Percentiles rank a stretch among this genome's conserved stretches.
Evolutionary conservation across 139 green algal species (phyloP).

Genomic region (Chlorella sp.): DNA sequence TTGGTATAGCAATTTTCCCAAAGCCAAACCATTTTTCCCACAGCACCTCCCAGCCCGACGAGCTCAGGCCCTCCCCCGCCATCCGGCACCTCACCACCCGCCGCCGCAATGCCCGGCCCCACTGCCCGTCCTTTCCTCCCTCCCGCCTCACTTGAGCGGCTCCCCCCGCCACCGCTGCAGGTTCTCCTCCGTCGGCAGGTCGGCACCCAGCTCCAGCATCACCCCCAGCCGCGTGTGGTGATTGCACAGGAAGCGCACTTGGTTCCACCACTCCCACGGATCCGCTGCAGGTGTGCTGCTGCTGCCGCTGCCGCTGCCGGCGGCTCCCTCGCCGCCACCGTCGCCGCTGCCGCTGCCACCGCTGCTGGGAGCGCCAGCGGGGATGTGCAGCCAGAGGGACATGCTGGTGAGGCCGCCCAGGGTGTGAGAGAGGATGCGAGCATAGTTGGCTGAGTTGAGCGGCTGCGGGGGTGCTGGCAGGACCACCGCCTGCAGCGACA

Average conservation of each 20-base stretch:
- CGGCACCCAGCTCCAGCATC: slow-evolving; percentile 67
- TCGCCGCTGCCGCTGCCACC: slow-evolving; percentile 2
- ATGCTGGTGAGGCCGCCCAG: slow-evolving; percentile 73
- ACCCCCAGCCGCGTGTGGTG: slow-evolving; percentile 78
- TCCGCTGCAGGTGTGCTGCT: slow-evolving; percentile 46
- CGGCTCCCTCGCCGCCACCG: neutral
- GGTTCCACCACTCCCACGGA: slow-evolving; percentile 81
- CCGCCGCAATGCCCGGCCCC: neutral
- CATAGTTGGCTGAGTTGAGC: slow-evolving; percentile 70
- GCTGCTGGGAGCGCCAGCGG: slow-evolving; percentile 32
- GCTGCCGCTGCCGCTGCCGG: neutral
- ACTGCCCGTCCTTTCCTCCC: neutral
- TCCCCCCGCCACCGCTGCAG: slow-evolving; percentile 87
- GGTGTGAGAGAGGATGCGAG: slow-evolving; percentile 76
- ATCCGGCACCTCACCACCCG: too few species aligned
- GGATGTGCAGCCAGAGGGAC: slow-evolving; percentile 90
- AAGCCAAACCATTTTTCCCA: too few species aligned
- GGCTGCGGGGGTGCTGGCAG: slow-evolving; percentile 60
- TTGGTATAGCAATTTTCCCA: too few species aligned
- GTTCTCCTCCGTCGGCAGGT: slow-evolving; percentile 42
- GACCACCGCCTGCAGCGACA: slow-evolving; percentile 90
- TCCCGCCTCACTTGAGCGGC: slow-evolving; percentile 70
- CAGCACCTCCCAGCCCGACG: too few species aligned
- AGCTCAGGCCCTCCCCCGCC: too few species aligned
- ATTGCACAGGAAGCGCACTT: slow-evolving; percentile 75